phyloP scores from a whole-genome alignment of 345 rosid species.

The Corymbia maculata region DNA sequence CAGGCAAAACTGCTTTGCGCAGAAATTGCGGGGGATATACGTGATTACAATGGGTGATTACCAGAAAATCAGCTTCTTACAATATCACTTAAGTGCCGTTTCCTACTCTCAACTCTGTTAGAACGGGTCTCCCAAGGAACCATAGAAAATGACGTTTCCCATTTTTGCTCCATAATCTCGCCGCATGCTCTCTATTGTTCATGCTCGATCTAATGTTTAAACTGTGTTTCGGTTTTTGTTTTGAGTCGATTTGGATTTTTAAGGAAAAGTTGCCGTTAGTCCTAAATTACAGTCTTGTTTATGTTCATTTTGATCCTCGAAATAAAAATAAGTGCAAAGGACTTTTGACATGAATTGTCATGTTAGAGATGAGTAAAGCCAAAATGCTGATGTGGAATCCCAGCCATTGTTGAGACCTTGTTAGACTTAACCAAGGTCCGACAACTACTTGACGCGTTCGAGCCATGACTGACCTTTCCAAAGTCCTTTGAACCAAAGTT shows the following conservation, averaged over 20 bases:
- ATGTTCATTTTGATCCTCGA: not conserved
- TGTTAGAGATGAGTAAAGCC: not conserved
- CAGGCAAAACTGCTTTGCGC: too few species aligned
- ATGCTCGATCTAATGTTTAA: not conserved
- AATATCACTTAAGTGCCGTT: accelerated
- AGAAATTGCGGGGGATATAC: accelerated
- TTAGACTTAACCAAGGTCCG: not conserved
- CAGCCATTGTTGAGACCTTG: not conserved
- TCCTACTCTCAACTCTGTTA: not conserved
- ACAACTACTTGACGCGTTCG: not conserved
- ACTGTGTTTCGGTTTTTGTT: not conserved
- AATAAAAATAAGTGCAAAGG: not conserved
- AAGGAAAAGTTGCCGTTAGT: not conserved
- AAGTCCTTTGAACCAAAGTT: not conserved
- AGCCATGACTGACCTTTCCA: not conserved
- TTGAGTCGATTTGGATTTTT: not conserved
- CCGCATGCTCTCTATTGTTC: not conserved
- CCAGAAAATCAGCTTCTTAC: accelerated
- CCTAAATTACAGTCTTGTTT: not conserved
- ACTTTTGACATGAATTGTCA: not conserved
- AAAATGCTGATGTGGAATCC: not conserved
- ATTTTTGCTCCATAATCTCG: not conserved
- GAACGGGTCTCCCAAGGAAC: not conserved
- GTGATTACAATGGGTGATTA: accelerated
- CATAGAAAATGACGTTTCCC: not conserved